phyloP scores from a whole-genome alignment of 2,329 filamentous ascomycete species.

The Monosporascus sp. region DNA sequence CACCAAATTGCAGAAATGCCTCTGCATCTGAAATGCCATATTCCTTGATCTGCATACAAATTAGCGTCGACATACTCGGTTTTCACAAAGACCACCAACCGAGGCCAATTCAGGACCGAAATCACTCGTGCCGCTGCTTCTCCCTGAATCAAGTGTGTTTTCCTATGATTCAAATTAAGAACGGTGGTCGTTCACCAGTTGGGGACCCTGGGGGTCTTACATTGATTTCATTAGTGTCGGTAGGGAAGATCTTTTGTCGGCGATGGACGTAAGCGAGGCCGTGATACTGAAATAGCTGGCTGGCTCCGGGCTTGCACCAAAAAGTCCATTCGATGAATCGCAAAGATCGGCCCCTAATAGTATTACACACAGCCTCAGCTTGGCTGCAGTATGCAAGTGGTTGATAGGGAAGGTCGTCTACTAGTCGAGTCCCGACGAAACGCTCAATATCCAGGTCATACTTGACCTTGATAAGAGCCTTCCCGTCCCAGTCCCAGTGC shows the following conservation, averaged over 20 bases:
- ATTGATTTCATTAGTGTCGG: background rate
- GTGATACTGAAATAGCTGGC: background rate
- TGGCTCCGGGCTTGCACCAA: background rate
- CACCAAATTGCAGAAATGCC: conserved; percentile 1
- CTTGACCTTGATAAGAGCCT: conserved; percentile 6
- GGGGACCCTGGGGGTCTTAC: background rate
- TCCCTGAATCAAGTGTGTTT: too few species aligned
- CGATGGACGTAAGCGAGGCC: background rate
- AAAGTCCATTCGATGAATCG: conserved; percentile 4
- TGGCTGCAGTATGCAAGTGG: conserved; percentile 1
- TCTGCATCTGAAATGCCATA: conserved; percentile 5
- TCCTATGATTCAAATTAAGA: too few species aligned
- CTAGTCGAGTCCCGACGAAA: conserved; percentile 6
- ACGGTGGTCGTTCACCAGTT: too few species aligned
- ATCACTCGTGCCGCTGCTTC: too few species aligned
- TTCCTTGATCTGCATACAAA: conserved; percentile 1
- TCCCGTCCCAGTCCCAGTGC: conserved; percentile 11
- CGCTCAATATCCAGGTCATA: conserved; percentile 7
- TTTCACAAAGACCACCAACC: background rate
- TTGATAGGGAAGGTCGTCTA: background rate
- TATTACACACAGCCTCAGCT: background rate
- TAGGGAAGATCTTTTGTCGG: background rate
- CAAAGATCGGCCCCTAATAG: conserved; percentile 1
- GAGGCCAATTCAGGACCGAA: too few species aligned
- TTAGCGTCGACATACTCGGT: background rate